Evolutionary conservation across 2,329 filamentous ascomycete genomes (phyloP).

Genomic region (Capronia epimyces): DNA sequence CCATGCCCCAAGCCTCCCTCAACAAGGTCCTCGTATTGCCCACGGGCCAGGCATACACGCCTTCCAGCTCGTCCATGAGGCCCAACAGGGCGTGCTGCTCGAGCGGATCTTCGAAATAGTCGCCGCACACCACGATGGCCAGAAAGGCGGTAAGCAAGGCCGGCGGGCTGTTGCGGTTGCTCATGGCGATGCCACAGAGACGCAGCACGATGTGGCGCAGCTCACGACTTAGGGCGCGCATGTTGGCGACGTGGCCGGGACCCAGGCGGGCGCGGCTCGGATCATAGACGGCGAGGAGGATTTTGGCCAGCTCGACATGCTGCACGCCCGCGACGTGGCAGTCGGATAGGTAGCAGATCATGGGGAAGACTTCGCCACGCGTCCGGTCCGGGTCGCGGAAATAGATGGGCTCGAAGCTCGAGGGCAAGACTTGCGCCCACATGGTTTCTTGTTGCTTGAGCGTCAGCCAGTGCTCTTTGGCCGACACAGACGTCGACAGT

Average conservation of each 20-base stretch:
- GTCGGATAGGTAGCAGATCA: slow-evolving; percentile 53
- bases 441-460: slow-evolving; percentile 29
- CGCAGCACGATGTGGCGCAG: slow-evolving; percentile 43
- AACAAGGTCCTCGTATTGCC: slow-evolving; percentile 44
- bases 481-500: slow-evolving; percentile 30
- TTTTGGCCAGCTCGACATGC: slow-evolving; percentile 54
- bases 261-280: slow-evolving; percentile 51
- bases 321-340: slow-evolving; percentile 57
- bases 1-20: slow-evolving; percentile 45
- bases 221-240: slow-evolving; percentile 26
- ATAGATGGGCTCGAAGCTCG: slow-evolving; percentile 53
- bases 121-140: slow-evolving; percentile 35
- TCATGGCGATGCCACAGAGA: slow-evolving; percentile 55
- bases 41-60: slow-evolving; percentile 49
- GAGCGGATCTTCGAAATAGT: slow-evolving; percentile 30
- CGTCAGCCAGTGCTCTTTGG: slow-evolving; percentile 44
- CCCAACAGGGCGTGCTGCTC: slow-evolving; percentile 33
- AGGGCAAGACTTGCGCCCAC: slow-evolving; percentile 33
- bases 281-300: slow-evolving; percentile 54
- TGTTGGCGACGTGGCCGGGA: slow-evolving; percentile 23
- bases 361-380: slow-evolving; percentile 48
- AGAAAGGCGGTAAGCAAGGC: slow-evolving; percentile 44
- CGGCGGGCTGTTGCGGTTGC: slow-evolving; percentile 54
- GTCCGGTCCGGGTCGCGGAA: slow-evolving; percentile 37
- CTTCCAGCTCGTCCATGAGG: slow-evolving; percentile 43